These are phyloP conservation scores for Neonectria faginata DNA, from an alignment of 2,329 filamentous ascomycete genomes.

Conservation along the genomic window DNA sequence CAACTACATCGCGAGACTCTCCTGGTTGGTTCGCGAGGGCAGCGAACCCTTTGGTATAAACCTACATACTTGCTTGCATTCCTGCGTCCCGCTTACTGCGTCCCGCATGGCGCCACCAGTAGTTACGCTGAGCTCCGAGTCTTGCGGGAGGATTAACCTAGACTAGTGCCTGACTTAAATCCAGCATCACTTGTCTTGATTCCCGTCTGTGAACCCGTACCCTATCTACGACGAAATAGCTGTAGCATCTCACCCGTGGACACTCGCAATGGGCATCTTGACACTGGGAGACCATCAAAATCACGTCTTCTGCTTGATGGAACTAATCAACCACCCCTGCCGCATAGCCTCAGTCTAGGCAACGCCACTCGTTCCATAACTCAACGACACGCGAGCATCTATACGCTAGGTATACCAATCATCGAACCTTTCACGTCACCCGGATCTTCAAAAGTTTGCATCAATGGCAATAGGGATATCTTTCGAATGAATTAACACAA, in stretches of 20 bases:
- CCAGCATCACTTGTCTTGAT: background rate
- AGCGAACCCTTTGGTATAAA: background rate
- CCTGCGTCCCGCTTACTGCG: background rate
- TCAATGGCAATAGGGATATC: conserved; percentile 18
- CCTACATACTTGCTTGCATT: background rate
- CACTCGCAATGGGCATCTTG: background rate
- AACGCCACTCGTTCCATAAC: background rate
- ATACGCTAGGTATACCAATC: background rate
- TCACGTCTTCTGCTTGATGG: background rate
- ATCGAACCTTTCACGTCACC: background rate
- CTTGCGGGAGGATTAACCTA: background rate
- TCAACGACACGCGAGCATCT: background rate
- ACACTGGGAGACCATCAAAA: background rate
- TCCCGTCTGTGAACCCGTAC: background rate
- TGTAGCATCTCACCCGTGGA: background rate
- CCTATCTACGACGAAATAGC: background rate
- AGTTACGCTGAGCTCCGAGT: background rate
- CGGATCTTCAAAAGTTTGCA: background rate
- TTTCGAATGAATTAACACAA: conserved; percentile 32
- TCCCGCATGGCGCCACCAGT: conserved; percentile 1
- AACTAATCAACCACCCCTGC: background rate
- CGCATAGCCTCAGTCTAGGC: background rate
- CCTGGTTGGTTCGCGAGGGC: background rate
- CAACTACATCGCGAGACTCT: background rate
- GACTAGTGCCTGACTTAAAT: background rate